Evolutionary conservation across 257 asterid species (phyloP).

Genomic region (Fraxinus excelsior): DNA sequence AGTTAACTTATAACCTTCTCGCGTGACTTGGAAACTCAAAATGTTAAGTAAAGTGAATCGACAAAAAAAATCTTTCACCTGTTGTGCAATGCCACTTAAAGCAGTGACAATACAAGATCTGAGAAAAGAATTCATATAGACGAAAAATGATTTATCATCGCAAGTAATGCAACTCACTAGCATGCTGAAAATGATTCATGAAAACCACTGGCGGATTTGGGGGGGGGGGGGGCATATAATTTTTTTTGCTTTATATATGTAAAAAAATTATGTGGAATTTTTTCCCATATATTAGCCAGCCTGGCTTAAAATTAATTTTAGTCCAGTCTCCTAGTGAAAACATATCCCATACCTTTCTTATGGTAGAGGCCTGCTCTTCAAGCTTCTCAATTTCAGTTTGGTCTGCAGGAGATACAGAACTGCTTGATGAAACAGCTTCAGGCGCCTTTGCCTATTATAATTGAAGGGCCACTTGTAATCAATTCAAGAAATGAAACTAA

Average conservation of each 20-base stretch:
- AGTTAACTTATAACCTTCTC: not conserved
- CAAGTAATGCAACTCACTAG: constrained; percentile 9
- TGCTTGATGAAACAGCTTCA: constrained; percentile 43
- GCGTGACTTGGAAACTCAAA: not conserved
- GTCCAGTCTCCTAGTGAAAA: not conserved
- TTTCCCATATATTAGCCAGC: no score
- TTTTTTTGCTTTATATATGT: no score
- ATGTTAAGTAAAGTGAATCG: not conserved
- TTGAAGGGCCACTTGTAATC: constrained; percentile 8
- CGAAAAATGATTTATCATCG: not conserved
- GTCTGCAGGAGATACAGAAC: constrained; percentile 56
- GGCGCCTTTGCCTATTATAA: constrained; percentile 56
- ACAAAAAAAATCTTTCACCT: not conserved
- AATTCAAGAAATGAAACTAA: constrained; percentile 9
- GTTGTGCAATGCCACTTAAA: not conserved
- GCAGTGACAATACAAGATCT: not conserved
- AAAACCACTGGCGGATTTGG: not conserved
- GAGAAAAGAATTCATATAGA: not conserved
- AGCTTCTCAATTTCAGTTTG: constrained; percentile 71
- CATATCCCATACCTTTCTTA: constrained; percentile 56
- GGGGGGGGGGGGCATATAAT: no score
- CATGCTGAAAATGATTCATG: not conserved
- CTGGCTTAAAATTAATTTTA: no score
- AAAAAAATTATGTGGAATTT: no score
- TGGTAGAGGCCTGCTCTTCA: constrained; percentile 60